Percentiles rank a stretch among this genome's conserved stretches.
These are phyloP conservation scores for Neonectria coccinea DNA, from an alignment of 2,329 filamentous ascomycete genomes.

Conservation along the genomic window DNA sequence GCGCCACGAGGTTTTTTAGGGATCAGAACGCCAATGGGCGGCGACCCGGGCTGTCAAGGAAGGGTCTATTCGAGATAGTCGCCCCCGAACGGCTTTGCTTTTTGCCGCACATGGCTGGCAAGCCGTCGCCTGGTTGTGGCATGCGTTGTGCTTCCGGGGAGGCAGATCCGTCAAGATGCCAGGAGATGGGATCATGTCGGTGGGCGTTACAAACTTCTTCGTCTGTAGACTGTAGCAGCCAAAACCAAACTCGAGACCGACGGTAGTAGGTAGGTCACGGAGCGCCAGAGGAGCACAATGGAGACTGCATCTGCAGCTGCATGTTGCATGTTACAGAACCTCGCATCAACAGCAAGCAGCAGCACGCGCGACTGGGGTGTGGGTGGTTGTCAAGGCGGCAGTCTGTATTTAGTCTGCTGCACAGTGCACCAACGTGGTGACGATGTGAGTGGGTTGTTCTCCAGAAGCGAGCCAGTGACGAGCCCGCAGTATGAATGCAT, in stretches of 20 bases:
- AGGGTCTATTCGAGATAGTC: constrained; percentile 5
- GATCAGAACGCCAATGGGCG: constrained; percentile 21
- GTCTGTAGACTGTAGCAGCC: not conserved
- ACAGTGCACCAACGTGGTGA: constrained; percentile 14
- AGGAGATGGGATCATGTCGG: constrained; percentile 9
- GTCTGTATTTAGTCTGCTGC: not conserved
- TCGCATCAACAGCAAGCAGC: not conserved
- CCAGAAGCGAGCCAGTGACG: constrained; percentile 34
- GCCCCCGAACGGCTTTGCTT: constrained; percentile 18
- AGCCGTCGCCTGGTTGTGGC: not conserved
- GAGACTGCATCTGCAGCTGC: constrained; percentile 24
- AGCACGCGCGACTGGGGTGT: constrained; percentile 12
- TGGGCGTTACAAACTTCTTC: constrained; percentile 2
- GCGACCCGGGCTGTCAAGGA: constrained; percentile 16
- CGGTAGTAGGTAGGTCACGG: constrained; percentile 11
- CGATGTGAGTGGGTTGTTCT: constrained; percentile 23
- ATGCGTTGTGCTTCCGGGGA: constrained; percentile 2
- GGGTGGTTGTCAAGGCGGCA: constrained; percentile 18
- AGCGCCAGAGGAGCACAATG: constrained; percentile 13
- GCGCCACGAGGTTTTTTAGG: constrained; percentile 30
- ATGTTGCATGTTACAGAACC: constrained; percentile 17
- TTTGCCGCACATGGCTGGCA: constrained; percentile 13
- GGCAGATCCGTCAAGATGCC: not conserved
- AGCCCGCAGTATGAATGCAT: constrained; percentile 26
- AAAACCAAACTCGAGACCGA: constrained; percentile 11